A percentile compares a stretch with the other conserved stretches of the same genome.
Evolutionary conservation across 139 green algal species (phyloP).

Genomic region (Haematococcus lacustris): DNA sequence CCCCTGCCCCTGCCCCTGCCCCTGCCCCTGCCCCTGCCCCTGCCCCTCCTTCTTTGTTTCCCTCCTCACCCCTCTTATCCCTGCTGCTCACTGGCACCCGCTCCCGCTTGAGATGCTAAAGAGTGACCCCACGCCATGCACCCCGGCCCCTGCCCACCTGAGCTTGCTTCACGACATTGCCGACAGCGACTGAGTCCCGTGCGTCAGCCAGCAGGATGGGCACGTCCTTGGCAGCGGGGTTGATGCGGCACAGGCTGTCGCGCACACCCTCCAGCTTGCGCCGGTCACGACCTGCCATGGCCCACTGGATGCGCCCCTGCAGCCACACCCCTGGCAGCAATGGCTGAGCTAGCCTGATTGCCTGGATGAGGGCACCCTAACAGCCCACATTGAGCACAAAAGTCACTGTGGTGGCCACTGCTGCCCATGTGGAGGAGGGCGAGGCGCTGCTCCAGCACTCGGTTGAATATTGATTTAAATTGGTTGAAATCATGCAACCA

Average conservation of each 20-base stretch:
- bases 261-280: slow-evolving; percentile 63
- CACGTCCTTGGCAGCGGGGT: slow-evolving; percentile 45
- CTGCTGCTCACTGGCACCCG: too few species aligned
- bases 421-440: too few species aligned
- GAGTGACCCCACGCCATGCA: too few species aligned
- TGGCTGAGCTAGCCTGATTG: background rate
- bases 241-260: slow-evolving; percentile 31
- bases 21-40: too few species aligned
- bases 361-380: background rate
- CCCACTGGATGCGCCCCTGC: slow-evolving; percentile 55
- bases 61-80: too few species aligned
- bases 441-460: too few species aligned
- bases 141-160: slow-evolving; percentile 13
- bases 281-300: slow-evolving; percentile 68
- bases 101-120: too few species aligned
- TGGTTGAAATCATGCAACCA: too few species aligned
- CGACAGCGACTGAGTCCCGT: slow-evolving; percentile 46
- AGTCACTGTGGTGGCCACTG: background rate
- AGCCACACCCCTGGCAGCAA: background rate
- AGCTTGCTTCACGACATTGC: slow-evolving; percentile 37
- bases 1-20: too few species aligned
- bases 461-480: too few species aligned
- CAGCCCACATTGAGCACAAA: background rate
- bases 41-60: too few species aligned
- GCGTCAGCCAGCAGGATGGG: slow-evolving; percentile 60